Percentiles rank a stretch among this genome's conserved stretches.
Conservation (phyloP, 306 rosid species). For the Datisca glomerata region DNA sequence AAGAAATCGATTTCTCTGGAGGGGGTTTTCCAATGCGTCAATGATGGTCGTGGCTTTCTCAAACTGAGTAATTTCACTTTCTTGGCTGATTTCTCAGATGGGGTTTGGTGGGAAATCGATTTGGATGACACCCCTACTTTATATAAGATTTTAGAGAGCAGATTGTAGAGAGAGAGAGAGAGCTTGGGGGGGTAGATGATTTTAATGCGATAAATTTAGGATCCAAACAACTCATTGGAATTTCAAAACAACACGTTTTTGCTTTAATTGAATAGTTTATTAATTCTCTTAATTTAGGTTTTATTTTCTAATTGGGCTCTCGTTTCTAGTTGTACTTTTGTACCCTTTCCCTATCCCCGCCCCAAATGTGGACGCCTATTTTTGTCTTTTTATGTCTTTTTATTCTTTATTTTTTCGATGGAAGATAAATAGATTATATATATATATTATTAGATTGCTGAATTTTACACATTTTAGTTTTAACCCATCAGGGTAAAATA, state of each 20-base stretch:
- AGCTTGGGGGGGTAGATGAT: too few species aligned
- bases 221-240: slow-evolving; percentile 31
- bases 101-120: slow-evolving; percentile 39
- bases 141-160: too few species aligned
- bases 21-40: too few species aligned
- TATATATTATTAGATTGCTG: too few species aligned
- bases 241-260: slow-evolving; percentile 65
- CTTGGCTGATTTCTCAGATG: slow-evolving; percentile 39
- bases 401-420: not conserved
- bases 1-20: not conserved
- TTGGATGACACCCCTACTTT: too few species aligned
- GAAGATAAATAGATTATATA: too few species aligned
- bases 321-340: slow-evolving; percentile 5
- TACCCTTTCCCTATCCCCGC: not conserved
- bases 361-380: slow-evolving; percentile 2
- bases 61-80: slow-evolving; percentile 19
- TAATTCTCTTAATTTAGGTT: too few species aligned
- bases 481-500: too few species aligned
- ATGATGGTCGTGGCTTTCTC: not conserved
- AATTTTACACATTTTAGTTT: too few species aligned
- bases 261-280: slow-evolving; percentile 20
- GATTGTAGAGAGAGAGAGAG: not conserved
- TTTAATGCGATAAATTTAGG: too few species aligned
- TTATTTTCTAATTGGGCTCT: too few species aligned
- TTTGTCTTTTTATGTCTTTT: not conserved